phyloP scores from a whole-genome alignment of 2,329 filamentous ascomycete species.

The Hypoxylon rubiginosum region DNA sequence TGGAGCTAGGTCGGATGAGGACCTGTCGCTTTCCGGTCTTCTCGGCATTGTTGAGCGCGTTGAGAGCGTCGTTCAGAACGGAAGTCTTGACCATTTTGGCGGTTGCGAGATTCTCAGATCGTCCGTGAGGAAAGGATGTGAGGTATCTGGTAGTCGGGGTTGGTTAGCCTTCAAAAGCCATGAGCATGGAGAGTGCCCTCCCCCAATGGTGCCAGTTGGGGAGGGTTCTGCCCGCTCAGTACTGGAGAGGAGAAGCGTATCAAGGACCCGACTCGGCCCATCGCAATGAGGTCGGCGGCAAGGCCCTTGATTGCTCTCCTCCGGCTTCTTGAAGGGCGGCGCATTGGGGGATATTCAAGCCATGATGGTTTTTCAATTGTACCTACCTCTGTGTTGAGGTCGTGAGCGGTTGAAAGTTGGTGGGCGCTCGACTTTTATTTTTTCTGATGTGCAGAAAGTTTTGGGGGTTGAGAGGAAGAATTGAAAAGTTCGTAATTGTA shows the following conservation, averaged over 20 bases:
- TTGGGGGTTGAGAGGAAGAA: slow-evolving; percentile 32
- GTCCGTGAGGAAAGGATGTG: slow-evolving; percentile 62
- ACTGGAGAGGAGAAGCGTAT: slow-evolving; percentile 75
- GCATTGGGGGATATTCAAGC: slow-evolving; percentile 54
- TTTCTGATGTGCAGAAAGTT: slow-evolving; percentile 46
- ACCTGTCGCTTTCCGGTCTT: slow-evolving; percentile 99
- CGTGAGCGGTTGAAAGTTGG: slow-evolving; percentile 35
- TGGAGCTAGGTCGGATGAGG: slow-evolving; percentile 96
- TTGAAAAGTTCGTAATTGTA: slow-evolving; percentile 32
- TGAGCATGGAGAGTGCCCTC: slow-evolving; percentile 79
- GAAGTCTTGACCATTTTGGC: slow-evolving; percentile 99
- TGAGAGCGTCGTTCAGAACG: slow-evolving; percentile 99
- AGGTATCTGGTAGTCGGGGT: slow-evolving; percentile 70
- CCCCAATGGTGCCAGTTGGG: slow-evolving; percentile 58
- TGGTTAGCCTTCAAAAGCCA: slow-evolving; percentile 74
- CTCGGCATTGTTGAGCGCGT: slow-evolving; percentile 99
- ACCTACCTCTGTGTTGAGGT: slow-evolving; percentile 61
- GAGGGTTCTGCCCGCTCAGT: slow-evolving; percentile 80
- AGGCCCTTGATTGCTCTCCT: slow-evolving; percentile 71
- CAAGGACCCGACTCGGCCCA: slow-evolving; percentile 52
- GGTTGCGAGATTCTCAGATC: slow-evolving; percentile 87
- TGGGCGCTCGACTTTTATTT: slow-evolving; percentile 47
- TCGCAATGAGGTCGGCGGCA: slow-evolving; percentile 28
- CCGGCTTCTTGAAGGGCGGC: slow-evolving; percentile 64
- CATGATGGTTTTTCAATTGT: slow-evolving; percentile 49